A percentile compares a stretch with the other conserved stretches of the same genome.
phyloP scores from a whole-genome alignment of 2,329 filamentous ascomycete genomes.

The Chalaropsis thielavioides region DNA sequence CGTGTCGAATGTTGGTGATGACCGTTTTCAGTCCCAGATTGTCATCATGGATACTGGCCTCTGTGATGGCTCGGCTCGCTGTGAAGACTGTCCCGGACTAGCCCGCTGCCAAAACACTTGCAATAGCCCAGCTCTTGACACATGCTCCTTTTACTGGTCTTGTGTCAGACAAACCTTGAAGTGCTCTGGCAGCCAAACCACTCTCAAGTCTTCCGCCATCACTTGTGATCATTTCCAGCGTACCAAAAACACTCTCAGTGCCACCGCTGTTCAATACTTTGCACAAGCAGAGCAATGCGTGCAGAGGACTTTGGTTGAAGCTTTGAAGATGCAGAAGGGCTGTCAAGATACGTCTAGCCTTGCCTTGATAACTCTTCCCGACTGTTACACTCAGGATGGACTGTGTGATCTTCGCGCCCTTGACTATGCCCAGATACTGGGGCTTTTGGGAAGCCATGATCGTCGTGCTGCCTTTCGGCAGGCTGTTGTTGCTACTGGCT shows the following conservation, averaged over 20 bases:
- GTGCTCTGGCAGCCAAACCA: not conserved
- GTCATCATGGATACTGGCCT: constrained; percentile 10
- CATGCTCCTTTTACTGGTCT: constrained; percentile 13
- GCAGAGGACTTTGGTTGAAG: constrained; percentile 5
- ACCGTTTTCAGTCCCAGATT: constrained; percentile 9
- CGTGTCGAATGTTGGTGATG: constrained; percentile 6
- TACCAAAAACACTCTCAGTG: constrained; percentile 5
- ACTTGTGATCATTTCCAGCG: constrained; percentile 11
- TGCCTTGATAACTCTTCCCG: constrained; percentile 1
- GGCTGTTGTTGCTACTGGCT: constrained; percentile 1
- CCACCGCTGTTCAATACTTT: constrained; percentile 4
- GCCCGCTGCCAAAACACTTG: constrained; percentile 13
- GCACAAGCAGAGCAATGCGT: constrained; percentile 8
- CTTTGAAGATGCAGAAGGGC: not conserved
- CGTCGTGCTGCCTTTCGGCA: constrained; percentile 11
- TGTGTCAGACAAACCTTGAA: constrained; percentile 10
- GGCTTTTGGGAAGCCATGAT: constrained; percentile 10
- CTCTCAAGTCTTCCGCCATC: constrained; percentile 4
- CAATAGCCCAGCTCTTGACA: not conserved
- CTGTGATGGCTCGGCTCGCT: constrained; percentile 7
- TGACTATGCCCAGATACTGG: constrained; percentile 13
- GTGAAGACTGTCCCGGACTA: constrained; percentile 12
- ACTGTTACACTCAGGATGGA: constrained; percentile 8
- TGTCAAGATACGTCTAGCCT: constrained; percentile 7
- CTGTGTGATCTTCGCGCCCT: constrained; percentile 9